Evolutionary conservation across 2,329 filamentous ascomycete species (phyloP).

Genomic region (Leptographium wingfieldii): DNA sequence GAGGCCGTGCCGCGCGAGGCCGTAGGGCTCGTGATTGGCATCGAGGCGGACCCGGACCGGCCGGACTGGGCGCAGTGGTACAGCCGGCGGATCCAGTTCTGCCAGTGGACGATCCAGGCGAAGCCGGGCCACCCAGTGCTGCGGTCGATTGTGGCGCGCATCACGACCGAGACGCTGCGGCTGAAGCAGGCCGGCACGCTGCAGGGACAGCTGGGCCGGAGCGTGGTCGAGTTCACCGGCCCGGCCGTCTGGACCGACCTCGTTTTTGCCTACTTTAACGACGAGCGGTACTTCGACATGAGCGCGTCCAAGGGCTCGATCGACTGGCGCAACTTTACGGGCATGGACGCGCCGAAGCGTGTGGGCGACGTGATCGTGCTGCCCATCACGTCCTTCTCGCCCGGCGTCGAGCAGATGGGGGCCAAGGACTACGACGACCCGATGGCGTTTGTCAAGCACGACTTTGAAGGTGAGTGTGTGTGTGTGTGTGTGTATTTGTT

Average conservation of each 20-base stretch:
- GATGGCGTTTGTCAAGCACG: slow-evolving; percentile 95
- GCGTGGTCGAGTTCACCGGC: slow-evolving; percentile 86
- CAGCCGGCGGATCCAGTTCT: slow-evolving; percentile 91
- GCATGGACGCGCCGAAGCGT: slow-evolving; percentile 70
- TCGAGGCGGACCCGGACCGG: slow-evolving; percentile 90
- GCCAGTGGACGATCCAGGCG: slow-evolving; percentile 96
- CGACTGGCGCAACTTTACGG: slow-evolving; percentile 79
- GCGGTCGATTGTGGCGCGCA: slow-evolving; percentile 72
- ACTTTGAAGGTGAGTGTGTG: slow-evolving; percentile 67
- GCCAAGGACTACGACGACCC: slow-evolving; percentile 79
- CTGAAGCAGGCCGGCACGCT: slow-evolving; percentile 58
- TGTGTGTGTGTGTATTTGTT: not conserved
- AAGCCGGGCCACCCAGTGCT: slow-evolving; percentile 91
- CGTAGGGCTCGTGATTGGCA: slow-evolving; percentile 81
- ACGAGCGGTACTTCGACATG: slow-evolving; percentile 79
- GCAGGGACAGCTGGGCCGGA: slow-evolving; percentile 47
- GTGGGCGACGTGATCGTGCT: slow-evolving; percentile 88
- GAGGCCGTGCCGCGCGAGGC: slow-evolving; percentile 59
- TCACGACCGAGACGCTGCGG: slow-evolving; percentile 69
- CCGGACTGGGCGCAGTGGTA: slow-evolving; percentile 94
- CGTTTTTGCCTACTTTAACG: slow-evolving; percentile 89
- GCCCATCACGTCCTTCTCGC: slow-evolving; percentile 95
- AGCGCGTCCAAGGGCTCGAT: slow-evolving; percentile 57
- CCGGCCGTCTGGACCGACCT: slow-evolving; percentile 90
- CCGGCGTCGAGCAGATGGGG: slow-evolving; percentile 86